phyloP scores from a whole-genome alignment of 164 flowering plant genomes.

The Aristolochia contorta region DNA sequence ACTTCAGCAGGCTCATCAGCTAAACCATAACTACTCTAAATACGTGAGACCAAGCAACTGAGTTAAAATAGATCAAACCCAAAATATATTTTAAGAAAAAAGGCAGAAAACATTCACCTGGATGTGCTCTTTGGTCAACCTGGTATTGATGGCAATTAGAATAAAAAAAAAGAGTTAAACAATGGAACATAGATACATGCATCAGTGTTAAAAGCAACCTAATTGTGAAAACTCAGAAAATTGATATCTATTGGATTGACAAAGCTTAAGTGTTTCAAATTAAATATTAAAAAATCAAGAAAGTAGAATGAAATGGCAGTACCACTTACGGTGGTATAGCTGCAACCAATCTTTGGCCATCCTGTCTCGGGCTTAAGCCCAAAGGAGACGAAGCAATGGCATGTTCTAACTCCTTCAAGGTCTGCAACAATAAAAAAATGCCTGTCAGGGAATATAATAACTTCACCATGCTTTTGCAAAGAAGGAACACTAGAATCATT shows the following conservation, averaged over 20 bases:
- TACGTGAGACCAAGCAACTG: too few relatives aligned
- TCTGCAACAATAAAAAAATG: slow-evolving; percentile 24
- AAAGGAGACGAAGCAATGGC: slow-evolving; percentile 82
- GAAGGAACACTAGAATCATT: not conserved
- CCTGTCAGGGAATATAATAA: not conserved
- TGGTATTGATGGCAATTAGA: slow-evolving; percentile 17
- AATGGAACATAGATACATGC: not conserved
- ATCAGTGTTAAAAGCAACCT: too few relatives aligned
- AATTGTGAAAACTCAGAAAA: not conserved
- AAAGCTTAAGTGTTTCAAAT: too few relatives aligned
- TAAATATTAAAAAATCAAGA: not conserved
- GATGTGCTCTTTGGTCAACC: slow-evolving; percentile 82
- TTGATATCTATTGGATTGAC: not conserved
- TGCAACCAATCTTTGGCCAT: slow-evolving; percentile 70
- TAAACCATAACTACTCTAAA: too few relatives aligned
- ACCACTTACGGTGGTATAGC: slow-evolving; percentile 75
- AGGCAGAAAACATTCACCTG: slow-evolving; percentile 38
- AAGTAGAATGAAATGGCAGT: not conserved
- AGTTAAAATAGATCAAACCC: too few relatives aligned
- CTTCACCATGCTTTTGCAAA: not conserved
- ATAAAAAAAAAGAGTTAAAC: not conserved
- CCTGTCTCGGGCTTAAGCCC: slow-evolving; percentile 72
- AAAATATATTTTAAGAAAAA: not conserved
- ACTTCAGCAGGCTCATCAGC: too few relatives aligned
- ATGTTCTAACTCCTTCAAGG: slow-evolving; percentile 57